Evolutionary conservation across 768 basidiomycete genomes (phyloP).

Genomic region (Tubosaeta sp.): DNA sequence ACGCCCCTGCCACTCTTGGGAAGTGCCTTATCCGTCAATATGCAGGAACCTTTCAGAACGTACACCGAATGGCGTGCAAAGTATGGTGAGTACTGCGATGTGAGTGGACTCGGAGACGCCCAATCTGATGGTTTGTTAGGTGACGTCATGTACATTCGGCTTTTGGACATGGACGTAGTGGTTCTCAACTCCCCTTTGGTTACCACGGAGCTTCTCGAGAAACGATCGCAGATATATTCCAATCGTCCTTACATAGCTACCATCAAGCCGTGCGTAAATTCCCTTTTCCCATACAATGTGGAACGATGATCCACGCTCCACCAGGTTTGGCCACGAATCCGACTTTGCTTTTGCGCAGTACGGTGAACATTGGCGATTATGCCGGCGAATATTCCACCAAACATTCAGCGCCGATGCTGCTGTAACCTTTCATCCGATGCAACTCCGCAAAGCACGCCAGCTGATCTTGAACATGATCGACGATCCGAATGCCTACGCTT

Average conservation of each 20-base stretch:
- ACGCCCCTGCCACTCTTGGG: constrained; percentile 18
- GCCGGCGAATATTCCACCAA: constrained; percentile 16
- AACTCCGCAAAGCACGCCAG: constrained; percentile 6
- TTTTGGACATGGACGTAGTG: constrained; percentile 43
- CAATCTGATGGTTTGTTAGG: constrained; percentile 24
- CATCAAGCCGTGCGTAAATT: constrained; percentile 12
- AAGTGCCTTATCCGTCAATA: constrained; percentile 13
- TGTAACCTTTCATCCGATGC: constrained; percentile 4
- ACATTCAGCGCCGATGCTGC: constrained; percentile 6
- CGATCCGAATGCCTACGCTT: not conserved
- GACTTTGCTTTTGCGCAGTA: constrained; percentile 9
- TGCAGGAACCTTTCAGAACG: constrained; percentile 11
- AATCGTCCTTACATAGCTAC: constrained; percentile 39
- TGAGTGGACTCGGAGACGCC: not conserved
- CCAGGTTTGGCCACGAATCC: constrained; percentile 15
- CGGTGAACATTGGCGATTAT: constrained; percentile 10
- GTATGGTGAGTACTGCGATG: constrained; percentile 11
- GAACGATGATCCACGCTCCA: not conserved
- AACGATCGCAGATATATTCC: constrained; percentile 45
- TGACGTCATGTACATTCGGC: constrained; percentile 43
- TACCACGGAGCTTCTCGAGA: constrained; percentile 44
- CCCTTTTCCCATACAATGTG: not conserved
- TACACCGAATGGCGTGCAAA: constrained; percentile 16
- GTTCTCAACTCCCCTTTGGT: constrained; percentile 42
- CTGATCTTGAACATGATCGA: constrained; percentile 6